Conservation (phyloP, 768 basidiomycete genomes). For the Phanerodontia chrysosporium region DNA sequence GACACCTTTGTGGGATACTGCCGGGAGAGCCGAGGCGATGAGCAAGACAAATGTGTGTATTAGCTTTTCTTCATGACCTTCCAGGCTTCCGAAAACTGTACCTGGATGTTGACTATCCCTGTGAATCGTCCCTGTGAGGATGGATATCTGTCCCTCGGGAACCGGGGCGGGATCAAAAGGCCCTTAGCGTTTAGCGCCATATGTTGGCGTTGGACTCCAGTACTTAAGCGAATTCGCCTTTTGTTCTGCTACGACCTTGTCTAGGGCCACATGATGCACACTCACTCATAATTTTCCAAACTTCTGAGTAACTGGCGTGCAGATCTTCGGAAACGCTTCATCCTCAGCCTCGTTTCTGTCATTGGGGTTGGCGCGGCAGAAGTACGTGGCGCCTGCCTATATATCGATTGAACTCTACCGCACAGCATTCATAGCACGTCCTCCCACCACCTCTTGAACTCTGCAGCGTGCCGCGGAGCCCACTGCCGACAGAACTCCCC, state of each 20-base stretch:
- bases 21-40: no score
- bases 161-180: no score
- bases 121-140: neutral
- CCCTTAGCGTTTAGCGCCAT: no score
- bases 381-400: neutral
- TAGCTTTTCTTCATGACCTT: neutral
- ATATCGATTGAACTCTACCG: slow-evolving; percentile 4
- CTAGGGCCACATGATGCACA: neutral
- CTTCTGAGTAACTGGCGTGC: neutral
- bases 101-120: neutral
- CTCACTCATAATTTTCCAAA: neutral
- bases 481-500: neutral
- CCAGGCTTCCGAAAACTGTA: neutral
- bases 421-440: neutral
- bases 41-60: no score
- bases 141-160: no score
- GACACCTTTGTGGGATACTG: no score
- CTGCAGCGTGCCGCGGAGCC: neutral
- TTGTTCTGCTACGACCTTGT: neutral
- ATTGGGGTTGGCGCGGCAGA: neutral
- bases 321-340: neutral
- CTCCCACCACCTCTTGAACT: neutral
- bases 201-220: no score
- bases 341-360: neutral
- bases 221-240: no score